These are phyloP conservation scores for Sporobolus alterniflorus DNA, from an alignment of 202 grass and related monocot species.

Conservation along the genomic window DNA sequence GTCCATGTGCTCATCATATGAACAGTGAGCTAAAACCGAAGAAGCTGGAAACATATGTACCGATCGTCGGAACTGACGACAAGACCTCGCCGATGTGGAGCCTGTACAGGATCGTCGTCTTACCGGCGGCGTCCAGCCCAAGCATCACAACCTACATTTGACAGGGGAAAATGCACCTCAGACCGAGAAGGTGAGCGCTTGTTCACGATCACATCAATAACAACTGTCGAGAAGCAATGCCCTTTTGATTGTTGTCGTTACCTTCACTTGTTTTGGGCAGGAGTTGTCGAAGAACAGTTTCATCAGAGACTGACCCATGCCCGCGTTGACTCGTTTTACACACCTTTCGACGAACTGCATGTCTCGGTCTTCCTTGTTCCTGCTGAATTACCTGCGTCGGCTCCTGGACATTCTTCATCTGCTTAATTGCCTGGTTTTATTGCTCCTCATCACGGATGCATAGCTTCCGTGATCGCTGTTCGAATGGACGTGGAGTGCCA, in stretches of 20 bases:
- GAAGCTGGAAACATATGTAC: background rate
- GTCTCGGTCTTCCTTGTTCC: background rate
- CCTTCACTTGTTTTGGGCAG: conserved; percentile 55
- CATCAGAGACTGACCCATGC: conserved; percentile 60
- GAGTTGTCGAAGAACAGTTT: conserved; percentile 68
- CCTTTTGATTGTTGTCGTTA: background rate
- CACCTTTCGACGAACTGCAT: background rate
- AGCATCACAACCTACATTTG: conserved; percentile 67
- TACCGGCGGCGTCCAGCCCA: conserved; percentile 79
- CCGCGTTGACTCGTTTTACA: background rate
- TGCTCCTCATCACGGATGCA: no score
- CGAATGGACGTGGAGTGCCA: background rate
- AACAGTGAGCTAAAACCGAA: no score
- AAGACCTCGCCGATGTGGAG: conserved; percentile 82
- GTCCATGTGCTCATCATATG: no score
- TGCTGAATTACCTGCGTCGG: background rate
- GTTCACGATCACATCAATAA: background rate
- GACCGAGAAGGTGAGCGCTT: background rate
- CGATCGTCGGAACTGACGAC: conserved; percentile 76
- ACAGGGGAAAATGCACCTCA: background rate
- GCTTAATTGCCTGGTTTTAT: background rate
- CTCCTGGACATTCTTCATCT: background rate
- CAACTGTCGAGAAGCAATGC: no score
- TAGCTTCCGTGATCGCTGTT: background rate
- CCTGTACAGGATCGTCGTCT: conserved; percentile 76